phyloP scores from a whole-genome alignment of 78 protist genomes.

The Corallochytrium limacisporum region DNA sequence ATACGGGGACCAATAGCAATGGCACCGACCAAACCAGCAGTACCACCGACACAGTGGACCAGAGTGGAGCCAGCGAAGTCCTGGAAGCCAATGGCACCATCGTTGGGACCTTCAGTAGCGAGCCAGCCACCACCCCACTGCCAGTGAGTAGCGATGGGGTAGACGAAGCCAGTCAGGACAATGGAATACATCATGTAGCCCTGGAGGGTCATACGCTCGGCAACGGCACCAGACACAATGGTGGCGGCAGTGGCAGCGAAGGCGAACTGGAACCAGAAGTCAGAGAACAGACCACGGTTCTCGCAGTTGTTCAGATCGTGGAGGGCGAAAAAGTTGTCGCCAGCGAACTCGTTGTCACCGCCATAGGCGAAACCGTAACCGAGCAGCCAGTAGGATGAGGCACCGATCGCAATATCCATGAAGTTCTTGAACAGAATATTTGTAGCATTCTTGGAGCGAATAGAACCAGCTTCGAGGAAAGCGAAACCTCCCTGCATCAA shows the following conservation, averaged over 20 bases:
- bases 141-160: slow-evolving; percentile 57
- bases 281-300: background rate
- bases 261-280: slow-evolving; percentile 34
- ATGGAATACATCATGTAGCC: slow-evolving; percentile 33
- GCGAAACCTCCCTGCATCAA: slow-evolving; percentile 78
- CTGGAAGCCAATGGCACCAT: background rate
- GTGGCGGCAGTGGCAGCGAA: slow-evolving; percentile 43
- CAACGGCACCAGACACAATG: slow-evolving; percentile 46
- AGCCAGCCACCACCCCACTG: slow-evolving; percentile 25
- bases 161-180: slow-evolving; percentile 27
- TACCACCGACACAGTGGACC: slow-evolving; percentile 76
- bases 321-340: background rate
- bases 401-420: slow-evolving; percentile 35
- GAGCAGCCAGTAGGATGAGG: slow-evolving; percentile 31
- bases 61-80: slow-evolving; percentile 19
- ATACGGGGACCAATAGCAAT: slow-evolving; percentile 52
- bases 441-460: slow-evolving; percentile 48
- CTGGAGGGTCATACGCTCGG: slow-evolving; percentile 19
- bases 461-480: slow-evolving; percentile 62
- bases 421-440: slow-evolving; percentile 46
- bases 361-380: slow-evolving; percentile 55
- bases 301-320: background rate
- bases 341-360: background rate
- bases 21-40: slow-evolving; percentile 55
- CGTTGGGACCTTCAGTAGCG: background rate